Evolutionary conservation across 2,329 filamentous ascomycete species (phyloP).

Genomic region (Alternaria gaisen): DNA sequence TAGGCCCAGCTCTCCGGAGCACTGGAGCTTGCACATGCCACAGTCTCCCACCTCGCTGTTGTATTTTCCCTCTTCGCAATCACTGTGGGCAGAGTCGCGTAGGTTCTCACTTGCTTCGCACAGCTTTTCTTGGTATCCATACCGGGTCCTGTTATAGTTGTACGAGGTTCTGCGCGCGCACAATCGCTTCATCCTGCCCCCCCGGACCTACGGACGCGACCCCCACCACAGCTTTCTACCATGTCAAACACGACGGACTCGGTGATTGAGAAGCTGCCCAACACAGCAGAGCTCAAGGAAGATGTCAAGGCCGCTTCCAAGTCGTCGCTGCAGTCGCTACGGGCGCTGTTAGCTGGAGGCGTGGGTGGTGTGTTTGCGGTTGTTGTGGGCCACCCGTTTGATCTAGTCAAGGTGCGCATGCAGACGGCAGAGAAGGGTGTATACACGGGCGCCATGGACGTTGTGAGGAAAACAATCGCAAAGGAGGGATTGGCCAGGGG

Average conservation of each 20-base stretch:
- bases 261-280: constrained; percentile 44
- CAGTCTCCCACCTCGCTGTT: constrained; percentile 19
- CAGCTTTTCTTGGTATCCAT: constrained; percentile 1
- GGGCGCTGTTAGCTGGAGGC: constrained; percentile 87
- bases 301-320: constrained; percentile 62
- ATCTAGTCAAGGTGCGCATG: constrained; percentile 95
- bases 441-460: constrained; percentile 89
- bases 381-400: constrained; percentile 92
- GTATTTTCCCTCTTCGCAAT: constrained; percentile 12
- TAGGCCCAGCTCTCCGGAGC: constrained; percentile 38
- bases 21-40: constrained; percentile 41
- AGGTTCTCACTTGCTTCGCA: not conserved
- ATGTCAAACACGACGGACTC: constrained; percentile 39
- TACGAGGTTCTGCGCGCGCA: not conserved
- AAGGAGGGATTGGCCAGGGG: constrained; percentile 81
- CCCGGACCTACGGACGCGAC: constrained; percentile 1
- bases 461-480: constrained; percentile 86
- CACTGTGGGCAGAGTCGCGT: constrained; percentile 2
- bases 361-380: constrained; percentile 95
- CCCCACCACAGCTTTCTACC: constrained; percentile 15
- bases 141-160: too few species aligned
- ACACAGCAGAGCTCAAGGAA: constrained; percentile 59
- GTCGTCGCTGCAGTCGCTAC: constrained; percentile 69
- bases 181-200: constrained; percentile 11
- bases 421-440: constrained; percentile 96